Conservation (phyloP, 228 moss, liverwort and hornwort species). For the Sphagnum magellanicum region DNA sequence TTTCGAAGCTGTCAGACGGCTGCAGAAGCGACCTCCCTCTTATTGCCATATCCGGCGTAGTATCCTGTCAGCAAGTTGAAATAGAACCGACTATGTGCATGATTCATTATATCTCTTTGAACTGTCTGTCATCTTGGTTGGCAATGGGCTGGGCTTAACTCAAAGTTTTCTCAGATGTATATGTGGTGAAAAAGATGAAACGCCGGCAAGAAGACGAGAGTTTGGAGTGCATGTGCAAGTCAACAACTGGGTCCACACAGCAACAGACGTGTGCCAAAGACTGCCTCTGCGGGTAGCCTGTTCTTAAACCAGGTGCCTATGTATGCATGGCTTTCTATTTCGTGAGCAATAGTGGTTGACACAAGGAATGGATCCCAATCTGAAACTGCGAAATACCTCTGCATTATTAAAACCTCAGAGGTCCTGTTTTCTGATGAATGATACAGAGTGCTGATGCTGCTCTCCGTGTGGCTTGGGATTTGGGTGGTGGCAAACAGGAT, state of each 20-base stretch:
- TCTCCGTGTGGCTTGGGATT: background rate
- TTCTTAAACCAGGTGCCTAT: background rate
- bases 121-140: background rate
- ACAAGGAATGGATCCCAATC: no score
- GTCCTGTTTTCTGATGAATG: background rate
- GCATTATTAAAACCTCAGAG: conserved; percentile 1
- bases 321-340: background rate
- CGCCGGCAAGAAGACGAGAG: conserved; percentile 50
- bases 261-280: conserved; percentile 54
- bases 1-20: conserved; percentile 51
- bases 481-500: conserved; percentile 35
- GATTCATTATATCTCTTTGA: background rate
- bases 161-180: conserved; percentile 34
- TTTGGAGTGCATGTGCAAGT: conserved; percentile 65
- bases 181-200: conserved; percentile 54
- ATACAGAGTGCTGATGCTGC: background rate
- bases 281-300: conserved; percentile 66
- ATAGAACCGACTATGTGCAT: no score
- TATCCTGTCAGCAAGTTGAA: conserved; percentile 31
- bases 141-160: conserved; percentile 24
- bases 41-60: conserved; percentile 77
- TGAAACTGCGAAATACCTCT: background rate
- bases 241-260: conserved; percentile 16
- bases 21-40: conserved; percentile 41
- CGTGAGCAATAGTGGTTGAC: background rate